Base-by-base conservation (phyloP, 495 filamentous ascomycete species). In the Talaromyces trachyspermus region DNA sequence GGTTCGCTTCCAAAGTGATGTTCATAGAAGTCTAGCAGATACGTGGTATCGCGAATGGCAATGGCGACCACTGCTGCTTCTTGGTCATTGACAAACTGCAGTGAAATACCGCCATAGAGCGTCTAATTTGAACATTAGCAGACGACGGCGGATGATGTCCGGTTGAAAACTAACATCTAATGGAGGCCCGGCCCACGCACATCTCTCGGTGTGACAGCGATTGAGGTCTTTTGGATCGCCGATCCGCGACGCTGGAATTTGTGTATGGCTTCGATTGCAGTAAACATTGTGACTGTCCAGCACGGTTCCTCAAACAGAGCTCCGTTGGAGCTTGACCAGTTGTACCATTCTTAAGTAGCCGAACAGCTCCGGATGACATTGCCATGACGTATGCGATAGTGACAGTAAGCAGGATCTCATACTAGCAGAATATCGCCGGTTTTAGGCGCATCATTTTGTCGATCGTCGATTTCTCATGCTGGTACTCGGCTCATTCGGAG, bases 31-130 rank as follows among this genome's bases (percentile, higher is more conserved):
- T 92, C 88, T 27, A 88, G 69, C 17, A 86, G 74, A 56, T 95
- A 95, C 0, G 83, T 83, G 4, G 79, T 74, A 61, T 94, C 87
- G 53, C 89, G 86, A 48, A 85, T 77, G 4, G 83, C 83, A 39
- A 91, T 62, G 4, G 81, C 80, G 14, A 87, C 67, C 0, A 74
- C 70, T 6, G 78, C 68, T 0, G 69, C 68, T 27, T 71, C 61
- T 25, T 75, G 53, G 24, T 77, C 67, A 3, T 71, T 62, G n/a
- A n/a, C n/a, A 17, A 73, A 68, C 14, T 70, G 69, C 24, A 68
- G 70, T 1, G 84, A 80, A 22, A 84, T 68, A 30, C 84, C 84
- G 19, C 75, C 72, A 49, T 80, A 88, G 18, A 85, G 73, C 7
- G 71, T 76, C 83, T 87, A 53, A 20, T 18, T 49, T 42, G 37